phyloP scores from a whole-genome alignment of 495 filamentous ascomycete genomes.

The Hypomontagnella submonticulosa region DNA sequence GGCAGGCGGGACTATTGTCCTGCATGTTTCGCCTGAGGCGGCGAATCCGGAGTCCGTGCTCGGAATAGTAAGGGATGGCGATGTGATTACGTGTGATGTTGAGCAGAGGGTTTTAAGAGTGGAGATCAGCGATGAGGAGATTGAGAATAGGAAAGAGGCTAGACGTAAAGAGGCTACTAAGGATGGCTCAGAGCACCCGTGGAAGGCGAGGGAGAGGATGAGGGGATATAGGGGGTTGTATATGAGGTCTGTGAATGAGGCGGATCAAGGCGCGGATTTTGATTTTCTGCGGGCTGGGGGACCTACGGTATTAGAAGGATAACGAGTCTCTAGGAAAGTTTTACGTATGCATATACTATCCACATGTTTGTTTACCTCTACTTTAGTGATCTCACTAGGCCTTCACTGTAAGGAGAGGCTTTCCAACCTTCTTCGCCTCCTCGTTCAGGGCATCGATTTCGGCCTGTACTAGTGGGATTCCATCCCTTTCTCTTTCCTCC shows the following conservation, averaged over 20 bases:
- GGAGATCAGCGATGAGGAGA: slow-evolving; percentile 60
- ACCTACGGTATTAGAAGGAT: neutral
- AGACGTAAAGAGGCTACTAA: slow-evolving; percentile 41
- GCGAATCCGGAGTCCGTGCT: slow-evolving; percentile 66
- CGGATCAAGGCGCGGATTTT: slow-evolving; percentile 72
- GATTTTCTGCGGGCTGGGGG: slow-evolving; percentile 67
- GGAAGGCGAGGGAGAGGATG: slow-evolving; percentile 51
- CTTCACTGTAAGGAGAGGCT: slow-evolving; percentile 34
- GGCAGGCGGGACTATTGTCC: slow-evolving; percentile 73
- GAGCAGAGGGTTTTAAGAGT: slow-evolving; percentile 57
- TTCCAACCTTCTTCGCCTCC: slow-evolving; percentile 69
- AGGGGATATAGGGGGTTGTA: slow-evolving; percentile 74
- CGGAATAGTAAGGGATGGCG: slow-evolving; percentile 69
- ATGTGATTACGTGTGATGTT: slow-evolving; percentile 66
- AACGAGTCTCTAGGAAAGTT: too few relatives aligned
- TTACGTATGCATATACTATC: neutral
- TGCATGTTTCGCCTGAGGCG: slow-evolving; percentile 73
- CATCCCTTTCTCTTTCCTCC: slow-evolving; percentile 63
- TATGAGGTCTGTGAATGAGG: slow-evolving; percentile 71
- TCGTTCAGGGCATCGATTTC: slow-evolving; percentile 74
- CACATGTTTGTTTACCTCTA: neutral
- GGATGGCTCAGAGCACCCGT: slow-evolving; percentile 39
- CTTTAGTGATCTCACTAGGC: neutral
- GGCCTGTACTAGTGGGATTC: slow-evolving; percentile 72
- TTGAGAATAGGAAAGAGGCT: slow-evolving; percentile 54